Percentiles rank a stretch among this genome's conserved stretches.
These are phyloP conservation scores for Aspergillus candidus DNA, from an alignment of 2,329 filamentous ascomycete species.

Conservation along the genomic window DNA sequence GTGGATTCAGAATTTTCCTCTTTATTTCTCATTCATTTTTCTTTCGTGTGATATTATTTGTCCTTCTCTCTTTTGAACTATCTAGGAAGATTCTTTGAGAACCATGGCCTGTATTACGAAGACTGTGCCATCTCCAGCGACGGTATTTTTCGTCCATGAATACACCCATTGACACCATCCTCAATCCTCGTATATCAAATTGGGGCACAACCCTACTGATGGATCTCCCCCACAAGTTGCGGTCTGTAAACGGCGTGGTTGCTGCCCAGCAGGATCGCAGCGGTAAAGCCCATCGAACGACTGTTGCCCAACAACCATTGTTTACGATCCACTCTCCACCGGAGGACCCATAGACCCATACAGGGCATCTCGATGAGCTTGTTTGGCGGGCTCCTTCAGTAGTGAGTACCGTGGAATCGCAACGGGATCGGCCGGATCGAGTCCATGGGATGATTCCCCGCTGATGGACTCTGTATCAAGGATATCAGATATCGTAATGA, in stretches of 20 bases:
- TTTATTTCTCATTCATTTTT: no score
- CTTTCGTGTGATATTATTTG: no score
- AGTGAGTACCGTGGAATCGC: slow-evolving; percentile 3
- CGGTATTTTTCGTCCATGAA: no score
- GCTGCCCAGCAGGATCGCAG: slow-evolving; percentile 29
- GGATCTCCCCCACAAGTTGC: slow-evolving; percentile 9
- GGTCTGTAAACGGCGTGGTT: slow-evolving; percentile 21
- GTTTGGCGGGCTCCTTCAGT: slow-evolving; percentile 4
- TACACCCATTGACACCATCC: no score
- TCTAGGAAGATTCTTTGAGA: no score
- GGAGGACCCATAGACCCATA: no score
- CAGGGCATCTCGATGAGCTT: slow-evolving; percentile 2
- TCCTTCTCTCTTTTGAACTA: no score
- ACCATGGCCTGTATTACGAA: no score
- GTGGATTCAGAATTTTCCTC: no score
- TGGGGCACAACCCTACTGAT: neutral
- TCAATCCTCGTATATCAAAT: no score
- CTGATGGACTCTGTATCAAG: neutral
- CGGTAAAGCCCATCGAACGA: slow-evolving; percentile 28
- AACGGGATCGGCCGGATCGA: slow-evolving; percentile 4
- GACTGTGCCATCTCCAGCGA: no score
- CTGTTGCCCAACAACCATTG: slow-evolving; percentile 23
- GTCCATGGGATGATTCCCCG: slow-evolving; percentile 1
- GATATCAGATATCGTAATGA: neutral
- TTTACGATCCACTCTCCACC: neutral